Conservation (phyloP, 139 green algal species). For the Choricystis sp. region DNA sequence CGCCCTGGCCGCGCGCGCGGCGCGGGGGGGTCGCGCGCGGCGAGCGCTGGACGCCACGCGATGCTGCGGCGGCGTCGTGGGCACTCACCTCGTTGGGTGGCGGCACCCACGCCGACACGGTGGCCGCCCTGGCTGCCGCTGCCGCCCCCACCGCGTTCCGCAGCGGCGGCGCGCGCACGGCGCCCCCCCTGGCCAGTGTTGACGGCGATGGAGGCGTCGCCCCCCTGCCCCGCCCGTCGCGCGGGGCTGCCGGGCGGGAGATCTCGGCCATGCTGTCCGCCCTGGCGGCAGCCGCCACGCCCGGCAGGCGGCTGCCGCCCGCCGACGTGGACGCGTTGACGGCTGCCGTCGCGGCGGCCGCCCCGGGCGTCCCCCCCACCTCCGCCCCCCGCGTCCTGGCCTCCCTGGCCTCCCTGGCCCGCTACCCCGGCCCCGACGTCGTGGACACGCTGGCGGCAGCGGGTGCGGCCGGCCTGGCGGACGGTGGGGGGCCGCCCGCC, state of each 20-base stretch:
- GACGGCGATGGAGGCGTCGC: background rate
- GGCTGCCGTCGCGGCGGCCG: too few relatives aligned
- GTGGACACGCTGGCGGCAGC: background rate
- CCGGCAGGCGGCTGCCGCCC: background rate
- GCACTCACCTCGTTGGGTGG: background rate
- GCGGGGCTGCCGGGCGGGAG: background rate
- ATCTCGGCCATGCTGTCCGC: background rate
- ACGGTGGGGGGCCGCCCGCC: background rate
- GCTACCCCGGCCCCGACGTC: background rate
- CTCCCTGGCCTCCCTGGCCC: background rate
- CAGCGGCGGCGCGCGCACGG: too few relatives aligned
- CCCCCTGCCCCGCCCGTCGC: background rate
- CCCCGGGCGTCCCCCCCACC: background rate
- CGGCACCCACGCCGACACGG: too few relatives aligned
- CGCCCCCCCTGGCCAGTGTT: too few relatives aligned
- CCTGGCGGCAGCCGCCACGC: background rate
- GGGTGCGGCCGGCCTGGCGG: background rate
- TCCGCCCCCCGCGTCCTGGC: background rate
- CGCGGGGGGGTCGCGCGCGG: too few relatives aligned
- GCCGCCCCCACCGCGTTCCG: background rate
- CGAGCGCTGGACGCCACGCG: background rate
- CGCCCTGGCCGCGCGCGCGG: too few relatives aligned
- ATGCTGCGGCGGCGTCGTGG: background rate
- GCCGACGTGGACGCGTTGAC: background rate
- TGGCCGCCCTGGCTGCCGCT: too few relatives aligned